Conservation (phyloP, 2,329 filamentous ascomycete genomes). For the Metarhizium guizhouense region DNA sequence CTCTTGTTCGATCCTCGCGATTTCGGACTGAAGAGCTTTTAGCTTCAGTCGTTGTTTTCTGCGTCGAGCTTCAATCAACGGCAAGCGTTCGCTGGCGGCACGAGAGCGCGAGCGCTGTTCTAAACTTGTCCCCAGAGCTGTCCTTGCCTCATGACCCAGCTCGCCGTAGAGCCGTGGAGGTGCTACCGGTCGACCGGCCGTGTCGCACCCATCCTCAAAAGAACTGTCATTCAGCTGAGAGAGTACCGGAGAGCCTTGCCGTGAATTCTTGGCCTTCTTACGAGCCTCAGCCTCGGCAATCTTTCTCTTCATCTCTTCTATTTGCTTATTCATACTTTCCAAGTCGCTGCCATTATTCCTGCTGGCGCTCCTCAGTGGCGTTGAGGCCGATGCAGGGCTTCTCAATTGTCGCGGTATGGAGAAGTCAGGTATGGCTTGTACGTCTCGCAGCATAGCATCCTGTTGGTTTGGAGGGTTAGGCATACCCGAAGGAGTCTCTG, state of each 20-base stretch:
- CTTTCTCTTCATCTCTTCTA: slow-evolving; percentile 50
- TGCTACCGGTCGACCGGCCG: not conserved
- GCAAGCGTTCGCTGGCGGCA: slow-evolving; percentile 26
- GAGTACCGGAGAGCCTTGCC: slow-evolving; percentile 20
- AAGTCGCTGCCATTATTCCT: slow-evolving; percentile 31
- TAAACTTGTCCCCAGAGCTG: not conserved
- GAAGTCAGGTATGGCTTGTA: slow-evolving; percentile 34
- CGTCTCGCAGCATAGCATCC: slow-evolving; percentile 31
- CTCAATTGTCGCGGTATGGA: slow-evolving; percentile 27
- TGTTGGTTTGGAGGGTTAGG: slow-evolving; percentile 22
- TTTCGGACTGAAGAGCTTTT: slow-evolving; percentile 35
- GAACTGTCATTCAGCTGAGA: slow-evolving; percentile 17
- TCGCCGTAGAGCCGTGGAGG: not conserved
- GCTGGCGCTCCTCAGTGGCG: slow-evolving; percentile 26
- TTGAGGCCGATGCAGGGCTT: slow-evolving; percentile 30
- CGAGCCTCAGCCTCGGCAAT: slow-evolving; percentile 52
- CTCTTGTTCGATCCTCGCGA: slow-evolving; percentile 39
- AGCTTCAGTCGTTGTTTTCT: slow-evolving; percentile 35
- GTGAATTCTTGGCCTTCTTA: slow-evolving; percentile 32
- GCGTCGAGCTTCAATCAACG: slow-evolving; percentile 26
- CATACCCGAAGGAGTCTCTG: slow-evolving; percentile 24
- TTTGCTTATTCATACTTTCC: slow-evolving; percentile 45
- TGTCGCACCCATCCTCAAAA: slow-evolving; percentile 17
- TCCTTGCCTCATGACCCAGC: not conserved
- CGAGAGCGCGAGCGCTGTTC: slow-evolving; percentile 20